Base-by-base conservation (phyloP, 768 basidiomycete species). In the Boletus tylopilopsis region DNA sequence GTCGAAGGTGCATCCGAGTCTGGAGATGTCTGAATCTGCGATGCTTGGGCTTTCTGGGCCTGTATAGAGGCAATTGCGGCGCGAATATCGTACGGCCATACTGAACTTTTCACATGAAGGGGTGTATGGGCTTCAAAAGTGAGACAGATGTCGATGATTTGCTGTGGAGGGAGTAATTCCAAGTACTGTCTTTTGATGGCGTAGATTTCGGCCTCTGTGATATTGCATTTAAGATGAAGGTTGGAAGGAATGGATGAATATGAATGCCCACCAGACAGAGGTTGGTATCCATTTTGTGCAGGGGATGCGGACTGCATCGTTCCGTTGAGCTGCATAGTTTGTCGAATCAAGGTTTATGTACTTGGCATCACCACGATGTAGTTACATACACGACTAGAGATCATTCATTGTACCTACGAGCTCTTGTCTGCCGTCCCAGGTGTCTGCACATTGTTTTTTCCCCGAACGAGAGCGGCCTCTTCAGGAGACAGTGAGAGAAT, bases 131-230 rank as follows among this genome's bases (percentile, higher is more conserved):
- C 64, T 58, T 90, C 85, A 59, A 87, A 82, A 32, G 76, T 75
- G 51, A 90, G 73, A 63, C 85, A 90, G 59, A 90, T 81, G 57
- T 89, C 88, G 62, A 90, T 87, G 61, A 90, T 76, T 68, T 90
- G 85, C 38, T 78, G 75, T 19, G 76, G 79, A 21, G 82, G 76
- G 8, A 91, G 74, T 19, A 87, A 74, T 21, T 76, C 73, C 36
- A 91, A 73, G 70, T 90, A 91, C 53, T 79, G 77, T 55, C 80
- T 78, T 65, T 88, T 89, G 69, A 85, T 79, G 43, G 81, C 74
- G 64, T 82, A 76, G 62, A 64, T 64, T 55, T 73, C 73, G 27
- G 60, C 62, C 30, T 82, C 79, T 68, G 47, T 48, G 49, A 59
- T 43, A 38, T 39, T 53, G 53, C 43, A 44, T 68, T 73, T 51